Evolutionary conservation across 257 asterid genomes (phyloP).

Genomic region (Nicotiana benthamiana): DNA sequence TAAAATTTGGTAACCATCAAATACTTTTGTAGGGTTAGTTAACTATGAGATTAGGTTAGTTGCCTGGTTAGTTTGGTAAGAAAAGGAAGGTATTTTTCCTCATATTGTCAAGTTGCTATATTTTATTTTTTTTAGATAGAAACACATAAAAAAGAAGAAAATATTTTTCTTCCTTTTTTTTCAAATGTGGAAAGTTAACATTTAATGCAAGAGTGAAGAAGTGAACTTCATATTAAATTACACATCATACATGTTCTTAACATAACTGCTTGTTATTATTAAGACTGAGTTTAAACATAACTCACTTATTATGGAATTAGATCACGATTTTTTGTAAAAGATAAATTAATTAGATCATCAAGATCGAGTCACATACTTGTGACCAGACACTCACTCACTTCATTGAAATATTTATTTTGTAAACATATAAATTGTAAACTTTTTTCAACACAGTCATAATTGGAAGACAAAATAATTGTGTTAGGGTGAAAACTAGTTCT

Average conservation of each 20-base stretch:
- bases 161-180: too few relatives aligned
- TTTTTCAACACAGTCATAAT: background rate
- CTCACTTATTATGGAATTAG: background rate
- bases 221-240: background rate
- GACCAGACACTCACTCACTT: too few relatives aligned
- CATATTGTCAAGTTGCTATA: background rate
- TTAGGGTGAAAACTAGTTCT: too few relatives aligned
- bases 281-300: too few relatives aligned
- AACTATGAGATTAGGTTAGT: background rate
- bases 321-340: too few relatives aligned
- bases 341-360: background rate
- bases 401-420: background rate
- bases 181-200: too few relatives aligned
- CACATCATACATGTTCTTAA: background rate
- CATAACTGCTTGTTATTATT: too few relatives aligned
- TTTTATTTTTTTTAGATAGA: background rate
- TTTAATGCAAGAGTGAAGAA: too few relatives aligned
- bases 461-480: too few relatives aligned
- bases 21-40: background rate
- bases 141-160: background rate
- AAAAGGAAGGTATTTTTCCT: background rate
- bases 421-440: too few relatives aligned
- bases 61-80: background rate
- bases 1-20: background rate
- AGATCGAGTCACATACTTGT: background rate